These are phyloP conservation scores for Nissolia schottii DNA, from an alignment of 306 rosid genomes.

Conservation along the genomic window DNA sequence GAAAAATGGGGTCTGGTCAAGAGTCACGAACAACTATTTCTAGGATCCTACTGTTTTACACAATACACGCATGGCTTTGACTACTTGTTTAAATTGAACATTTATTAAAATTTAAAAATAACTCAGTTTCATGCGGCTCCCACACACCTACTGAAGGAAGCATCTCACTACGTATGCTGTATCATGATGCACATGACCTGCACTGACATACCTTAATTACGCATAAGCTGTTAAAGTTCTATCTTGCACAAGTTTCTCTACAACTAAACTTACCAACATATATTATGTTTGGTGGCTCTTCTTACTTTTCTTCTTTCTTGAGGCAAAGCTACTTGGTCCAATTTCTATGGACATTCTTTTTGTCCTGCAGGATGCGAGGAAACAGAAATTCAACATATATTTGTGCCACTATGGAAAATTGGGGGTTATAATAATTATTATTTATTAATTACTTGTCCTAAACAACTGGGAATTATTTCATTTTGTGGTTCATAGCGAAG, in stretches of 20 bases:
- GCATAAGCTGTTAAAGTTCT: not conserved
- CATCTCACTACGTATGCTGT: not conserved
- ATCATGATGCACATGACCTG: not conserved
- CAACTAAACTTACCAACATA: not conserved
- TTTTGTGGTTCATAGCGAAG: slow-evolving; percentile 2
- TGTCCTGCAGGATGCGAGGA: slow-evolving; percentile 42
- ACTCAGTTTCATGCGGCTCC: not conserved
- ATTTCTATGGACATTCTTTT: slow-evolving; percentile 83
- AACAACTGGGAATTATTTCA: not conserved
- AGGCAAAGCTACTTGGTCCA: slow-evolving; percentile 88
- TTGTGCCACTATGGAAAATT: not conserved
- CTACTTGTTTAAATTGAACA: not conserved
- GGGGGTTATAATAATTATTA: not conserved
- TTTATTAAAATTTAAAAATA: not conserved
- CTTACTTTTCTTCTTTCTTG: slow-evolving; percentile 89
- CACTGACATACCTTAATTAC: not conserved
- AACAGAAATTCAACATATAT: not conserved
- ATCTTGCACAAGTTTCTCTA: slow-evolving; percentile 2
- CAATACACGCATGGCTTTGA: not conserved
- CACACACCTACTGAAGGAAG: not conserved
- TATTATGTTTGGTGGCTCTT: slow-evolving; percentile 31
- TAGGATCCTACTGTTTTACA: not conserved
- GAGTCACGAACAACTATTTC: not conserved
- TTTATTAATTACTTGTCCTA: not conserved
- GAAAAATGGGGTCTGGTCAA: not conserved